A percentile compares a stretch with the other conserved stretches of the same genome.
Conservation (phyloP, 73 alveolate genomes). For the Tetrahymena borealis region DNA sequence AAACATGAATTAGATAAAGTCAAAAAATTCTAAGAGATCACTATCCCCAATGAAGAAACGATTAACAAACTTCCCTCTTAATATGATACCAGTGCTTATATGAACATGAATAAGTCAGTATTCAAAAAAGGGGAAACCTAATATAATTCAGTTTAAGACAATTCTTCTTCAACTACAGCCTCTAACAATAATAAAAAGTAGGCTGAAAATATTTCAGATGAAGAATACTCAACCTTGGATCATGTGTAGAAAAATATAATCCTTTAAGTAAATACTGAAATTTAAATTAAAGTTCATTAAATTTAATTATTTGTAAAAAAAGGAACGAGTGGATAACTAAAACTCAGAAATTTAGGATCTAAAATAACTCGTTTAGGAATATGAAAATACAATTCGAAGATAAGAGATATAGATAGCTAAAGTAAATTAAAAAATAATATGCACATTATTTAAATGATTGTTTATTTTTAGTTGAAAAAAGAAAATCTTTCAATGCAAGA, state of each 20-base stretch:
- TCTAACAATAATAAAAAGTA: neutral
- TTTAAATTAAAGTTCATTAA: neutral
- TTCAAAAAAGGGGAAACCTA: neutral
- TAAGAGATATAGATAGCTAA: neutral
- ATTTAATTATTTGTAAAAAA: neutral
- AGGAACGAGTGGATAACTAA: neutral
- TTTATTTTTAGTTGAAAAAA: neutral
- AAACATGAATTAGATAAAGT: conserved; percentile 24
- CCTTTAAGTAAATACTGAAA: neutral
- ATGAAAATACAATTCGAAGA: neutral
- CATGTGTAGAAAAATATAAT: neutral
- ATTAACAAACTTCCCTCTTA: neutral
- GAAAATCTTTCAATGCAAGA: neutral
- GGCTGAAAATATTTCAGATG: neutral
- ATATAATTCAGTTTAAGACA: neutral
- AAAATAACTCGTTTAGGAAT: neutral
- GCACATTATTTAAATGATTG: neutral
- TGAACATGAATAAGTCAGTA: neutral
- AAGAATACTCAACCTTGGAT: neutral
- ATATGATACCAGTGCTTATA: neutral
- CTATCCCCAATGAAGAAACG: conserved; percentile 27
- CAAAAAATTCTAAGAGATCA: conserved; percentile 11
- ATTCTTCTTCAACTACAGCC: neutral
- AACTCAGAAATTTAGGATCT: neutral
- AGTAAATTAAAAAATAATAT: neutral